Evolutionary conservation across 306 rosid species (phyloP).

Genomic region (Trifolium pratense): DNA sequence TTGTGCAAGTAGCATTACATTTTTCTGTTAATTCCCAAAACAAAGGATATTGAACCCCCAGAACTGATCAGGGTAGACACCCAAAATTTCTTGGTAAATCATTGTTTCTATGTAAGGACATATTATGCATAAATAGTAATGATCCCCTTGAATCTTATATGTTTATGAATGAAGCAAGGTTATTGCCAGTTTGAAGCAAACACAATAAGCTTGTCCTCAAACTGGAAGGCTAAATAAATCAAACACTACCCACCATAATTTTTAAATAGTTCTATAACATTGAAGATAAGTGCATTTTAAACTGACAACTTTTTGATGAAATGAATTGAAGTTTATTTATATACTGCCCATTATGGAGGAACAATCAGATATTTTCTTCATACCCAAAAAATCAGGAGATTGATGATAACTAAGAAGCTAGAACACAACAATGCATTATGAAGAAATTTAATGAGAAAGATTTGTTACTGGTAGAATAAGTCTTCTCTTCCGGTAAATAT

Average conservation of each 20-base stretch:
- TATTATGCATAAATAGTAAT: no score
- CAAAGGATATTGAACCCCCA: no score
- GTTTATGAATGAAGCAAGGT: background rate
- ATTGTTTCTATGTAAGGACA: no score
- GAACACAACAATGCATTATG: constrained; percentile 21
- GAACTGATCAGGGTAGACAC: no score
- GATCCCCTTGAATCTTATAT: background rate
- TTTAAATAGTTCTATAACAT: background rate
- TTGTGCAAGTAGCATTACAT: no score
- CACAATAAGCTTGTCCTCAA: background rate
- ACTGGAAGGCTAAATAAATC: background rate
- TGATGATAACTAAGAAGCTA: constrained; percentile 27
- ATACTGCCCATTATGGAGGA: constrained; percentile 20
- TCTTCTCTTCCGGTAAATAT: constrained; percentile 49
- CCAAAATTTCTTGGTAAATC: no score
- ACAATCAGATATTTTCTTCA: constrained; percentile 33
- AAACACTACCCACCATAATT: background rate
- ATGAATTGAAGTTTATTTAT: constrained; percentile 17
- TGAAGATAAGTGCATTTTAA: background rate
- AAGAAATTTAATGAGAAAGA: constrained; percentile 35
- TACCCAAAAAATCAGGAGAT: constrained; percentile 16
- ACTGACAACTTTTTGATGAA: constrained; percentile 25
- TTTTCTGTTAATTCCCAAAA: no score
- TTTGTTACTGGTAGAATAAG: constrained; percentile 67
- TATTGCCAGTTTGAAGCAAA: background rate